Evolutionary conservation across 495 filamentous ascomycete genomes (phyloP).

Genomic region (Penicillium ucsense): DNA sequence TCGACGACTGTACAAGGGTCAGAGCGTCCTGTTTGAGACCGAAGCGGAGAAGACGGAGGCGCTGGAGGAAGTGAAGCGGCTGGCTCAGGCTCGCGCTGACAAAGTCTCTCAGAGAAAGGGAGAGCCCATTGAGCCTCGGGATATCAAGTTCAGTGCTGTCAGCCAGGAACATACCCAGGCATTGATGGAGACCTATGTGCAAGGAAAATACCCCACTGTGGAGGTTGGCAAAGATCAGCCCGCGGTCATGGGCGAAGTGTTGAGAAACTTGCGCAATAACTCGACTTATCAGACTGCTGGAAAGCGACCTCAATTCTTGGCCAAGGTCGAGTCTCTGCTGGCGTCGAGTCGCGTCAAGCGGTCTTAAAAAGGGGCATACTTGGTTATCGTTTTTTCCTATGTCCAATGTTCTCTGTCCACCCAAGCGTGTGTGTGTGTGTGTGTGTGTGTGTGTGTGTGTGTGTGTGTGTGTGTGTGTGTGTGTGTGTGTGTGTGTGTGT

Average conservation of each 20-base stretch:
- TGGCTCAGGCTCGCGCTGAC: slow-evolving; percentile 30
- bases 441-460: too few relatives aligned
- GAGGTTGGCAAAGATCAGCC: slow-evolving; percentile 11
- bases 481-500: too few relatives aligned
- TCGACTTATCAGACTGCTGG: slow-evolving; percentile 33
- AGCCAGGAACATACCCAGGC: slow-evolving; percentile 47
- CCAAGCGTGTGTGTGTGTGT: too few relatives aligned
- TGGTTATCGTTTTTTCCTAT: too few relatives aligned
- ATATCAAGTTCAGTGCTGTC: slow-evolving; percentile 32
- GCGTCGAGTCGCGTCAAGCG: slow-evolving; percentile 24
- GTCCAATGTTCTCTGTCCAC: too few relatives aligned
- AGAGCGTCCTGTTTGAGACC: slow-evolving; percentile 32
- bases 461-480: too few relatives aligned
- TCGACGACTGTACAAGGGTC: slow-evolving; percentile 27
- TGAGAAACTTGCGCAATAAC: slow-evolving; percentile 34
- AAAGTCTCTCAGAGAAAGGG: slow-evolving; percentile 32
- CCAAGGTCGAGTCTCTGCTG: slow-evolving; percentile 36
- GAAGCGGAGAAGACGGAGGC: slow-evolving; percentile 31
- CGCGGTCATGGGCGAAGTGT: slow-evolving; percentile 25
- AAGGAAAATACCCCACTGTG: slow-evolving; percentile 28
- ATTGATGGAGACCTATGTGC: slow-evolving; percentile 67
- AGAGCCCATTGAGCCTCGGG: slow-evolving; percentile 27
- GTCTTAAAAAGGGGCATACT: slow-evolving; percentile 1
- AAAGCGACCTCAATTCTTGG: slow-evolving; percentile 32
- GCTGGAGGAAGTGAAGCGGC: slow-evolving; percentile 24